Evolutionary conservation across 345 rosid genomes (phyloP), one percentile per base, ranked within the genome.

Genomic region (Stellera chamaejasme): DNA sequence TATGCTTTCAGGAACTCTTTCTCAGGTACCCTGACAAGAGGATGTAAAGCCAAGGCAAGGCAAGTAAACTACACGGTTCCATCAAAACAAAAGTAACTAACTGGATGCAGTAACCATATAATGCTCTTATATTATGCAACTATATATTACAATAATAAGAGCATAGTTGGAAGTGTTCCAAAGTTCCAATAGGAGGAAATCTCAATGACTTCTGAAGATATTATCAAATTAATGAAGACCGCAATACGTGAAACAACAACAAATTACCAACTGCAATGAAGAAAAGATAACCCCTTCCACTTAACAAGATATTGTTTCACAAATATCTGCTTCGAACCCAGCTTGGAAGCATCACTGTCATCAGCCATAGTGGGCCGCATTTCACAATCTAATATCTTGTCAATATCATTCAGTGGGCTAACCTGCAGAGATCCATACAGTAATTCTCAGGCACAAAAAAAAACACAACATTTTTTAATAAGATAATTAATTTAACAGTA

Each of bases 281-380:
- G 90, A 80, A 85, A 94, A 57, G 97, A 94, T 59, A 90, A 72
- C 23, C 97, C 97, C 69, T 94, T 94, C 99, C 99, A 94, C 73
- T 94, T 94, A 39, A 94, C 93, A 64, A 90, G 97, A 82, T 94
- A 94, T 62, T 94, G 99, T 66, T 90, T 94, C 39, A 83, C 96
- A 72, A 70, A 82, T 57, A 87, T 72, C 75, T 77, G 95, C 75
- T 90, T 82, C 43, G 88, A 70, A 27, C 84, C 82, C 56, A 76
- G 66, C 50, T 66, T 77, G 7, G 95, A 80, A 61, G 80, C 82
- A 76, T 78, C 95, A 53, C 63, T 75, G 51, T 74, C 86, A 52
- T 47, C 81, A 59, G 88, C 88, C 61, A 63, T 82, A 28, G 97
- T 87, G 52, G 99, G 99, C 47, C 97, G 99, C 95, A 78, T 60